Conservation (phyloP, 1,139 yeast species). For the Candida pseudoviswanathii region DNA sequence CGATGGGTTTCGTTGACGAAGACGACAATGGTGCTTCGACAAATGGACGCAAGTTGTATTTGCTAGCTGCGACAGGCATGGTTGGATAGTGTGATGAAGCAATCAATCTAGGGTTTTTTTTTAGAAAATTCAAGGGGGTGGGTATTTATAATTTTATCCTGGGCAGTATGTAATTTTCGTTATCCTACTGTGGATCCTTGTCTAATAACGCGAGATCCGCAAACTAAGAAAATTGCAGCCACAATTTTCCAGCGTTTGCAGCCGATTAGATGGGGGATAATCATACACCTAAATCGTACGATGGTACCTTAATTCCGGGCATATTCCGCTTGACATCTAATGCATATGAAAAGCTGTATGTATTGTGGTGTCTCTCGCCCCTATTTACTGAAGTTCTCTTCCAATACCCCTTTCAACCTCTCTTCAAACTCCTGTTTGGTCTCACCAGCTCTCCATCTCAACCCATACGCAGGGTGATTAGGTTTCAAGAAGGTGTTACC, state of each 20-base stretch:
- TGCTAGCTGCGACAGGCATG: constrained; percentile 17
- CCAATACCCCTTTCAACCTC: constrained; percentile 18
- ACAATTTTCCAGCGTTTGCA: constrained; percentile 2
- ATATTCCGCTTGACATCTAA: too few relatives aligned
- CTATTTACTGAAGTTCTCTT: constrained; percentile 5
- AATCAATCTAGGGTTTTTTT: background rate
- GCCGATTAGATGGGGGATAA: background rate
- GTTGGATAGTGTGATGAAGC: background rate
- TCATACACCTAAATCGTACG: background rate
- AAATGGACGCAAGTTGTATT: constrained; percentile 37
- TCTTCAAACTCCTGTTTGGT: constrained; percentile 33
- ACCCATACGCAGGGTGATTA: constrained; percentile 35
- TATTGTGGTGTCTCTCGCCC: background rate
- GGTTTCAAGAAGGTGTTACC: constrained; percentile 19
- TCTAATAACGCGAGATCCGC: background rate
- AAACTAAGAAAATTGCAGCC: background rate
- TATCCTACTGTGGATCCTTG: background rate
- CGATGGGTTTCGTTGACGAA: constrained; percentile 23
- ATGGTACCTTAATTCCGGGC: background rate
- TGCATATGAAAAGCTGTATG: too few relatives aligned
- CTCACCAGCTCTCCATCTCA: constrained; percentile 41
- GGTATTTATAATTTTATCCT: background rate
- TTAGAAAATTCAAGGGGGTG: background rate
- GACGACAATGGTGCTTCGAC: constrained; percentile 27
- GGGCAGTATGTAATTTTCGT: background rate